These are phyloP conservation scores for Hanseniaspora lachancei DNA, from an alignment of 805 yeast genomes.

Conservation along the genomic window DNA sequence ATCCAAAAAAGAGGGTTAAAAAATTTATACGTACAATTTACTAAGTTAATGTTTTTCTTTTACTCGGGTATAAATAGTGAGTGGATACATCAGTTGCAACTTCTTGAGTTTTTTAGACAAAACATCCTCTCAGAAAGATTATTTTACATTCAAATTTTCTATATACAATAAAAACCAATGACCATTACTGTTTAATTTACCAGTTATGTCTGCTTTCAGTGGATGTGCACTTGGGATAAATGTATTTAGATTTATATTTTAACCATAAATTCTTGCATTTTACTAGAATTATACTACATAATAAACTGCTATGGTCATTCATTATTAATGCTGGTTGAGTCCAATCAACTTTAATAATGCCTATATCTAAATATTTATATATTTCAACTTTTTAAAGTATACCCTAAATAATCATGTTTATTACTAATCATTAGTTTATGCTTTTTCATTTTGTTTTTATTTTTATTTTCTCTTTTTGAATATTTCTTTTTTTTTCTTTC, in stretches of 20 bases:
- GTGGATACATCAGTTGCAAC: no score
- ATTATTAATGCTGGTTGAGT: neutral
- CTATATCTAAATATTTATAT: neutral
- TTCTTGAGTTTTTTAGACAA: no score
- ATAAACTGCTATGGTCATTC: conserved; percentile 11
- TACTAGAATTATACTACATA: conserved; percentile 13
- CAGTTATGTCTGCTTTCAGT: neutral
- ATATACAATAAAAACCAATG: neutral
- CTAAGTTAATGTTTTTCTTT: no score
- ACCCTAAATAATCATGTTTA: no score
- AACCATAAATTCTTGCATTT: conserved; percentile 13
- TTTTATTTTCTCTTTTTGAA: neutral
- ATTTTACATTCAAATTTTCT: no score
- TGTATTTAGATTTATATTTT: conserved; percentile 12
- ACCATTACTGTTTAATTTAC: conserved; percentile 10
- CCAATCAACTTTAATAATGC: neutral
- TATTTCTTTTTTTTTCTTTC: neutral
- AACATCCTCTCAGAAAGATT: no score
- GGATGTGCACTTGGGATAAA: conserved; percentile 7
- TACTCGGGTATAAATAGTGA: no score
- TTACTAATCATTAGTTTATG: no score
- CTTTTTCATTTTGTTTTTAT: neutral
- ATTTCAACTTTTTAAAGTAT: neutral
- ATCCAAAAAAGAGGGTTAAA: no score
- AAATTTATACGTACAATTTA: no score